Percentiles rank a stretch among this genome's conserved stretches.
These are phyloP conservation scores for Ogataea dorogensis DNA, from an alignment of 805 yeast species.

Conservation along the genomic window DNA sequence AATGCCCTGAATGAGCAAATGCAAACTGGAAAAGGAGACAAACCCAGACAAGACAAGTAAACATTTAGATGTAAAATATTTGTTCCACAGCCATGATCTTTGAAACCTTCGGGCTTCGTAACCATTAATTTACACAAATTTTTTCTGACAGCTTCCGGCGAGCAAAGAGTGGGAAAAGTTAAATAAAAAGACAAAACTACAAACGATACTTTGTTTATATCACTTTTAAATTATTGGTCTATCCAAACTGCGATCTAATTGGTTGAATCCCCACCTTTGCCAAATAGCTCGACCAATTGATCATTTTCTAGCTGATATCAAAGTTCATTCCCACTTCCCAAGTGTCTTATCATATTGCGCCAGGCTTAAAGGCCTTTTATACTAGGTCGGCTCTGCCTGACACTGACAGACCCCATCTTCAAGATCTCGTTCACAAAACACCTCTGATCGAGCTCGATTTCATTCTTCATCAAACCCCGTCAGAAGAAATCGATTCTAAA, in stretches of 20 bases:
- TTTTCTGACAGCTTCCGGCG: slow-evolving; percentile 14
- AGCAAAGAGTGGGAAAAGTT: slow-evolving; percentile 13
- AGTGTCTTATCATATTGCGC: slow-evolving; percentile 22
- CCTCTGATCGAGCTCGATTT: slow-evolving; percentile 3
- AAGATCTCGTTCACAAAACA: neutral
- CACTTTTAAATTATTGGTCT: slow-evolving; percentile 5
- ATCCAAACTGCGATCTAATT: slow-evolving; percentile 8
- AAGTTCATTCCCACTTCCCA: slow-evolving; percentile 8
- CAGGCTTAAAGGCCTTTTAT: slow-evolving; percentile 28
- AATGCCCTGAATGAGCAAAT: slow-evolving; percentile 9
- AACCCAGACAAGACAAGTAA: slow-evolving; percentile 7
- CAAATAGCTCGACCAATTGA: slow-evolving; percentile 8
- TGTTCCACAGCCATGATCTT: slow-evolving; percentile 6
- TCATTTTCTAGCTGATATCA: slow-evolving; percentile 2
- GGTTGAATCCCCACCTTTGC: slow-evolving; percentile 8
- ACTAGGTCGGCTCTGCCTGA: slow-evolving; percentile 28
- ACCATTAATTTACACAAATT: slow-evolving; percentile 7
- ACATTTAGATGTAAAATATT: no score
- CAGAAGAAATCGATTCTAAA: neutral
- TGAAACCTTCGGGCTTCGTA: neutral
- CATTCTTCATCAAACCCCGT: neutral
- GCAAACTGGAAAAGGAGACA: slow-evolving; percentile 1
- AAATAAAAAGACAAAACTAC: slow-evolving; percentile 4
- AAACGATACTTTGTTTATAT: slow-evolving; percentile 6
- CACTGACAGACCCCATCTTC: slow-evolving; percentile 3